Evolutionary conservation across 2,329 filamentous ascomycete genomes (phyloP).

Genomic region (Trichoderma sp.): DNA sequence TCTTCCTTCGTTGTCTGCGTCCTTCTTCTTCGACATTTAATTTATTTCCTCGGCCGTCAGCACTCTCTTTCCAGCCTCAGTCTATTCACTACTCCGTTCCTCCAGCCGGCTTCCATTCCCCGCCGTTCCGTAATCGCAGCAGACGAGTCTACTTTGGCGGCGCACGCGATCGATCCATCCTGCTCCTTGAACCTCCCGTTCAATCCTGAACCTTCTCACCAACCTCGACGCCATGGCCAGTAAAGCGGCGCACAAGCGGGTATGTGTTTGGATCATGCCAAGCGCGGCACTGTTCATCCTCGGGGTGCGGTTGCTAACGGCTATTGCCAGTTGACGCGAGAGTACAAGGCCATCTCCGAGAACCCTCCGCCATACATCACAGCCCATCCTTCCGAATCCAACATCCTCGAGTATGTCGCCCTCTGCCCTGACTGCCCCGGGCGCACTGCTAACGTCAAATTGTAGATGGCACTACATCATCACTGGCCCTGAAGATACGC

Average conservation of each 20-base stretch:
- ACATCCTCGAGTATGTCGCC: slow-evolving; percentile 77
- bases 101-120: not conserved
- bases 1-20: slow-evolving; percentile 11
- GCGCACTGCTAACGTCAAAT: slow-evolving; percentile 3
- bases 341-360: slow-evolving; percentile 63
- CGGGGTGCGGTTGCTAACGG: not conserved
- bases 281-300: not conserved
- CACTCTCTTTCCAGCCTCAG: not conserved
- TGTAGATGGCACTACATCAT: slow-evolving; percentile 90
- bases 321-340: slow-evolving; percentile 58
- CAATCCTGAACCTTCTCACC: not conserved
- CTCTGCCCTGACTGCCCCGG: not conserved
- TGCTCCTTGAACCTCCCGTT: slow-evolving; percentile 12
- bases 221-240: slow-evolving; percentile 60
- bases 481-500: slow-evolving; percentile 89
- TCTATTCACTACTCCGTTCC: slow-evolving; percentile 2
- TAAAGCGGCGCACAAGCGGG: slow-evolving; percentile 72
- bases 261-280: slow-evolving; percentile 43
- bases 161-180: slow-evolving; percentile 31
- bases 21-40: slow-evolving; percentile 13
- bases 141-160: not conserved
- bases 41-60: not conserved
- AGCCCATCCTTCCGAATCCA: slow-evolving; percentile 85
- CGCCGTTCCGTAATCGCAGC: not conserved
- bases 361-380: slow-evolving; percentile 88